phyloP scores from a whole-genome alignment of 2,329 filamentous ascomycete species.

The Colletotrichum sojae region DNA sequence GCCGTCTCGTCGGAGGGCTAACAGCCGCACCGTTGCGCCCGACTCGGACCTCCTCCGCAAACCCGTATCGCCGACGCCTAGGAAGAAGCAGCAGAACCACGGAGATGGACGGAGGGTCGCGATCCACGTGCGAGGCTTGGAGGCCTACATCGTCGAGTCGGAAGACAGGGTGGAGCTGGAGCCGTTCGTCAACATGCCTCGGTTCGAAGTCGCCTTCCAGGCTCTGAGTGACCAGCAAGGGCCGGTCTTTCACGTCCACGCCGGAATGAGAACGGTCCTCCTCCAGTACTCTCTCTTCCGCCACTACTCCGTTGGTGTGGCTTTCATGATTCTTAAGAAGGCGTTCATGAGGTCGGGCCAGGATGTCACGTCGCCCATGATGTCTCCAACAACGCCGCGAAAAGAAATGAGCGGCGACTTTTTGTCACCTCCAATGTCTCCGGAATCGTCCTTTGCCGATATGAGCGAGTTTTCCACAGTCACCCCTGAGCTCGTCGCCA shows the following conservation, averaged over 20 bases:
- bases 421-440: slow-evolving; percentile 55
- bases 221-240: slow-evolving; percentile 90
- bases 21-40: slow-evolving; percentile 78
- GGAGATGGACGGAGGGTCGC: slow-evolving; percentile 87
- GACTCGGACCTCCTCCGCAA: slow-evolving; percentile 75
- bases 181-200: slow-evolving; percentile 87
- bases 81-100: slow-evolving; percentile 68
- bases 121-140: slow-evolving; percentile 85
- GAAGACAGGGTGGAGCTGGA: slow-evolving; percentile 87
- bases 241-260: slow-evolving; percentile 88
- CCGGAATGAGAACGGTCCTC: slow-evolving; percentile 82
- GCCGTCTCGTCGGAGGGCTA: slow-evolving; percentile 77
- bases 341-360: slow-evolving; percentile 73
- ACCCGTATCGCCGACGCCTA: slow-evolving; percentile 61
- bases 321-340: slow-evolving; percentile 79
- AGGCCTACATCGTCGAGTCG: slow-evolving; percentile 91
- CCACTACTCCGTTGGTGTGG: slow-evolving; percentile 90
- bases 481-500: slow-evolving; percentile 77
- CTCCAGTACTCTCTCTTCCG: slow-evolving; percentile 94
- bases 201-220: slow-evolving; percentile 88
- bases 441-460: slow-evolving; percentile 48
- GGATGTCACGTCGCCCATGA: slow-evolving; percentile 49
- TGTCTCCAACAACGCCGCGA: slow-evolving; percentile 45
- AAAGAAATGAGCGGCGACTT: slow-evolving; percentile 48
- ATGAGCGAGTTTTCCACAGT: slow-evolving; percentile 52